A percentile compares a stretch with the other conserved stretches of the same genome.
These are phyloP conservation scores for Combretum micranthum DNA, from an alignment of 345 rosid species.

Conservation along the genomic window DNA sequence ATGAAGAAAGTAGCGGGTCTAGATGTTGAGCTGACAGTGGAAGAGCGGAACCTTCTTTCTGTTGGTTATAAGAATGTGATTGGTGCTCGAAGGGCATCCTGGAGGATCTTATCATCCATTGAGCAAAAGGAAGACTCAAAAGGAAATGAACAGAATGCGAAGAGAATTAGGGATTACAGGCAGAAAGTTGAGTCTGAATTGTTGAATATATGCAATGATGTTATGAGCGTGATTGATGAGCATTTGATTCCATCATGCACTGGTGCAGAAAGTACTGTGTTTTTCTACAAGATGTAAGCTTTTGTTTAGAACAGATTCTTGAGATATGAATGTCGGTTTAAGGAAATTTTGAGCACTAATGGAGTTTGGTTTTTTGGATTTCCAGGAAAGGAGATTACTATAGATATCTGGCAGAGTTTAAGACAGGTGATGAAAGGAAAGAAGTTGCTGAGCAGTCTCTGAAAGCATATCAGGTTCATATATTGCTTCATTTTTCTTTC, in stretches of 20 bases:
- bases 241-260: constrained; percentile 27
- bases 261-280: constrained; percentile 27
- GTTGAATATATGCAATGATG: constrained; percentile 19
- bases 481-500: not conserved
- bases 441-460: constrained; percentile 45
- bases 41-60: constrained; percentile 32
- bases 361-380: not conserved
- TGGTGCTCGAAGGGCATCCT: constrained; percentile 33
- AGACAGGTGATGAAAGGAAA: constrained; percentile 31
- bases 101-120: constrained; percentile 34
- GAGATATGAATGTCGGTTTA: too few relatives aligned
- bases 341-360: too few relatives aligned
- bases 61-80: constrained; percentile 32
- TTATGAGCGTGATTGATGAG: constrained; percentile 27
- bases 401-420: constrained; percentile 52
- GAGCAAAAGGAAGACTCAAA: constrained; percentile 31
- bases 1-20: constrained; percentile 32
- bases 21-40: constrained; percentile 31
- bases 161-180: constrained; percentile 31
- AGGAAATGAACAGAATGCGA: constrained; percentile 26
- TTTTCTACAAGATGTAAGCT: constrained; percentile 29
- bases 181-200: constrained; percentile 28
- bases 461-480: constrained; percentile 35
- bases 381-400: constrained; percentile 57
- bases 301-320: not conserved